Conservation (phyloP, 2,329 filamentous ascomycete genomes). For the Dactylellina haptotyla region DNA sequence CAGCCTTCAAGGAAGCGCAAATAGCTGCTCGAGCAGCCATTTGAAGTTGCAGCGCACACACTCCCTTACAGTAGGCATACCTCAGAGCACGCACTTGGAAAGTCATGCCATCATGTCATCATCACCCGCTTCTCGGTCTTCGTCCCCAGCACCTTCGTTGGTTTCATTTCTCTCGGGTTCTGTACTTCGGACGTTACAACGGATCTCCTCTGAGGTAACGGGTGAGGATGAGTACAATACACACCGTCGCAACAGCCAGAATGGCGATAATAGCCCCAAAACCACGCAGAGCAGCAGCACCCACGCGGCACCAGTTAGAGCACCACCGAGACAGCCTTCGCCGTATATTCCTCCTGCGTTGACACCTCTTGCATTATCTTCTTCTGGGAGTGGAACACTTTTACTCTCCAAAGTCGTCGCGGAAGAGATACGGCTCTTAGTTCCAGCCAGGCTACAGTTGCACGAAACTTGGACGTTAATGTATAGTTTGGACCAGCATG, state of each 20-base stretch:
- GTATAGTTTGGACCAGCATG: slow-evolving; percentile 92
- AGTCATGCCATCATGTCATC: slow-evolving; percentile 52
- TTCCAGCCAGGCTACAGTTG: slow-evolving; percentile 87
- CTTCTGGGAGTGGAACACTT: neutral
- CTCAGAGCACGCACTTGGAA: neutral
- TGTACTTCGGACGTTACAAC: slow-evolving; percentile 46
- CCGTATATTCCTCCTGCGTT: slow-evolving; percentile 45
- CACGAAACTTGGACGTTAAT: slow-evolving; percentile 85
- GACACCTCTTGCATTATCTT: slow-evolving; percentile 26
- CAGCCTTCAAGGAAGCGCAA: too few species aligned
- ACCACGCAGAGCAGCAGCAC: neutral
- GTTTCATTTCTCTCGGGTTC: slow-evolving; percentile 50
- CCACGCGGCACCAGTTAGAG: slow-evolving; percentile 2
- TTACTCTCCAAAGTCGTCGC: slow-evolving; percentile 79
- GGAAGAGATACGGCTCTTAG: slow-evolving; percentile 89
- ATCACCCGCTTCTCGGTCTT: slow-evolving; percentile 46
- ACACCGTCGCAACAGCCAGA: slow-evolving; percentile 40
- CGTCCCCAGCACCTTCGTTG: slow-evolving; percentile 48
- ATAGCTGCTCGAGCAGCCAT: too few species aligned
- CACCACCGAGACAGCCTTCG: slow-evolving; percentile 42
- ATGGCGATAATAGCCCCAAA: slow-evolving; percentile 17
- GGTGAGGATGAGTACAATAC: slow-evolving; percentile 50
- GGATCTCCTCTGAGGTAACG: slow-evolving; percentile 47
- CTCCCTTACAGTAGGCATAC: neutral
- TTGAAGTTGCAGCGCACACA: neutral